Evolutionary conservation across 345 rosid species (phyloP), one percentile per base, ranked within the genome.

Genomic region (Balakata baccata): DNA sequence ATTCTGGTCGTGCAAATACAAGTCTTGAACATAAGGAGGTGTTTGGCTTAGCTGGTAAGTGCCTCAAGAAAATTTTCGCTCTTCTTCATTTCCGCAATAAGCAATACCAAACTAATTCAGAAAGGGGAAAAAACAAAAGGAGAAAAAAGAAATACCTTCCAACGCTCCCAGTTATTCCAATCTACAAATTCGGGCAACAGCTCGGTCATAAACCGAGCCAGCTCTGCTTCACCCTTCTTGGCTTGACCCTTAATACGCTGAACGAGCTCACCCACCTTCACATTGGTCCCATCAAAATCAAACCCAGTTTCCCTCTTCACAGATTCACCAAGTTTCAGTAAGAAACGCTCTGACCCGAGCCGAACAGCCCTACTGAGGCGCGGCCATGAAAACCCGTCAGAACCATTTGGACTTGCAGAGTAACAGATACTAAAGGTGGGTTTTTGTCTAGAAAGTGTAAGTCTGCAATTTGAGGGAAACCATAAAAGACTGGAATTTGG

Each of bases 101-200:
- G 18, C 8, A 53, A 64, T 20, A 0, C 0, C 16, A 29, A 12
- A 29, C 34, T 29, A 29, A 29, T 29, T 29, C 34, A 29, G 2
- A 29, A 29, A 29, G 34, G 34, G 34, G 34, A 2, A 29, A 29
- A n/a, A n/a, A n/a, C n/a, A n/a, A n/a, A 29, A 29, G 34, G 34
- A 45, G 9, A 66, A 77, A 61, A 14, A 6, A 64, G 10, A 7
- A 68, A 74, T 80, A 92, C 97, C 96, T 92, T 90, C 98, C 98
- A 94, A 49, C 80, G 84, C 25, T 89, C 88, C 93, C 88, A 94
- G 38, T 84, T 82, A 74, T 90, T 94, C 98, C 98, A 94, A 20
- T 81, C 78, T 76, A 88, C 70, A 82, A 89, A 86, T 43, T 73
- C 71, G 8, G 96, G 94, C 54, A 88, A 57, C 63, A 68, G 70